Conservation (phyloP, 139 green algal species). For the Chlamydomonas incerta region DNA sequence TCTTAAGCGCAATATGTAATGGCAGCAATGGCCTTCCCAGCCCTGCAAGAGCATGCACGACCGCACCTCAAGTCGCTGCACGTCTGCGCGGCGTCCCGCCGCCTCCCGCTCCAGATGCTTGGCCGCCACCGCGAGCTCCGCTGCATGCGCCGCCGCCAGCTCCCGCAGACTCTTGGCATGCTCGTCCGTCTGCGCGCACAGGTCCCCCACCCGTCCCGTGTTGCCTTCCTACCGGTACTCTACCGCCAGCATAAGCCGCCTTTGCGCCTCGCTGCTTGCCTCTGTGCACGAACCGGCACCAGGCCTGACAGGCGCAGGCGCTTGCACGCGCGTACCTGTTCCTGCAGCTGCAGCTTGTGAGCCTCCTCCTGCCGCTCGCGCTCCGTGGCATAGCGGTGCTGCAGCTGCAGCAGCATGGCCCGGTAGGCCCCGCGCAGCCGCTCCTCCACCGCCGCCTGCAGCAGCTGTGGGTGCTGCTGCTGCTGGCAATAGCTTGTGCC, state of each 20-base stretch:
- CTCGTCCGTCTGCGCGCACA: slow-evolving; percentile 13
- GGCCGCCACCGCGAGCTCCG: background rate
- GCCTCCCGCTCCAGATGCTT: slow-evolving; percentile 15
- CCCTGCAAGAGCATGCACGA: background rate
- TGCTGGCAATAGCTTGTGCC: too few relatives aligned
- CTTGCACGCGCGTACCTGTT: background rate
- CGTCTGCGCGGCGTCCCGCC: background rate
- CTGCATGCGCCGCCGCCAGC: background rate
- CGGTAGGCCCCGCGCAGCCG: slow-evolving; percentile 27
- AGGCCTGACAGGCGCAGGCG: too few relatives aligned
- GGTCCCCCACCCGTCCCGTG: too few relatives aligned
- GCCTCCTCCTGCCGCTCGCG: slow-evolving; percentile 22
- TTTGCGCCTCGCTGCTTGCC: too few relatives aligned
- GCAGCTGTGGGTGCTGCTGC: too few relatives aligned
- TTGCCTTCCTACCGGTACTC: too few relatives aligned
- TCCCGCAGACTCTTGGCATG: background rate
- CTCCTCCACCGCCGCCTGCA: background rate
- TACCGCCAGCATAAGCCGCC: too few relatives aligned
- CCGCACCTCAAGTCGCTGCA: slow-evolving; percentile 38
- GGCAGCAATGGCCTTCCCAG: too few relatives aligned
- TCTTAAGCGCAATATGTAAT: too few relatives aligned
- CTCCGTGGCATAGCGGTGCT: slow-evolving; percentile 26
- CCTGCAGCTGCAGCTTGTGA: slow-evolving; percentile 2
- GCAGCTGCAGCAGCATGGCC: slow-evolving; percentile 38
- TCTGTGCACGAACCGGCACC: too few relatives aligned